Evolutionary conservation across 257 asterid genomes (phyloP).

Genomic region (Solanum pinnatisectum): DNA sequence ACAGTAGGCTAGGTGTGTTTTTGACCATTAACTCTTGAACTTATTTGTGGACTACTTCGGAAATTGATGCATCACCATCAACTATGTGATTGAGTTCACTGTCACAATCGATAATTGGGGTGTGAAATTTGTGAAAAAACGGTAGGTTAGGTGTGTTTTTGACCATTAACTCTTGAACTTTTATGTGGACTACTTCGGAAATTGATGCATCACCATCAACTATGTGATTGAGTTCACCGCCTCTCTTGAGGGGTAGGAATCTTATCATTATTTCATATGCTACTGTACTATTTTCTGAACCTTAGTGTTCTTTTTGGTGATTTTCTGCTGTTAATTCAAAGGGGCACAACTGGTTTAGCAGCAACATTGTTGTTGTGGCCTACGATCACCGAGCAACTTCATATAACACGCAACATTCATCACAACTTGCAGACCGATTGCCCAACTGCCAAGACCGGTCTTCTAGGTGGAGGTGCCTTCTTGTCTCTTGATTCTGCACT

Average conservation of each 20-base stretch:
- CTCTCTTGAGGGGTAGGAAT: neutral
- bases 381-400: constrained; percentile 64
- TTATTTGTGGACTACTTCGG: neutral
- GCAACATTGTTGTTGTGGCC: constrained; percentile 74
- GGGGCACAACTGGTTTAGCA: constrained; percentile 70
- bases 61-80: neutral
- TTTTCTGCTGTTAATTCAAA: constrained; percentile 1
- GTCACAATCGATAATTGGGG: no score
- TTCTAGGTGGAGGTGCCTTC: constrained; percentile 98
- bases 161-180: neutral
- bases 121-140: no score
- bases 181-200: neutral
- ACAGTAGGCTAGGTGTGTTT: no score
- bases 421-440: constrained; percentile 54
- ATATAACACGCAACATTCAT: constrained; percentile 46
- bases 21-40: neutral
- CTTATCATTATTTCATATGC: neutral
- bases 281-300: neutral
- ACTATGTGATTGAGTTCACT: no score
- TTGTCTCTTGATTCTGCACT: constrained; percentile 76
- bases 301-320: neutral
- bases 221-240: neutral
- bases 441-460: constrained; percentile 97
- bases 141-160: neutral
- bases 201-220: neutral